Evolutionary conservation across 805 yeast species (phyloP).

Genomic region (Metschnikowia amazonensis): DNA sequence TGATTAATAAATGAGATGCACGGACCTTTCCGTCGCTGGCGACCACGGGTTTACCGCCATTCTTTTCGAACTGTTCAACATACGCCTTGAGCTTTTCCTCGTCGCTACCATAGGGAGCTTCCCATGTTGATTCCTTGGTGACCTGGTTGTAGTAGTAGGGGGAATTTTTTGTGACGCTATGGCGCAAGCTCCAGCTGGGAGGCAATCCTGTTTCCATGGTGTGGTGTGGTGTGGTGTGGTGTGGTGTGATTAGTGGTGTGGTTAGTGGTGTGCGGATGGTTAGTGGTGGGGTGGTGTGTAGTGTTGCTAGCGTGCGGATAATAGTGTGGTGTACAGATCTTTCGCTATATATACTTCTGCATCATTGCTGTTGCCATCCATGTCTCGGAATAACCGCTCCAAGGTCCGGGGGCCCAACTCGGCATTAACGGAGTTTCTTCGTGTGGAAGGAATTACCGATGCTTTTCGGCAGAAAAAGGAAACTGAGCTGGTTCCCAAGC

Average conservation of each 20-base stretch:
- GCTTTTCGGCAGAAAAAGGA: constrained; percentile 50
- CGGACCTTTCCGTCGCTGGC: constrained; percentile 56
- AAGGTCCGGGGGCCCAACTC: constrained; percentile 65
- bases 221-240: background rate
- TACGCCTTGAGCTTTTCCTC: constrained; percentile 53
- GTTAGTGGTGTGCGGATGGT: background rate
- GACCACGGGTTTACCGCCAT: constrained; percentile 30
- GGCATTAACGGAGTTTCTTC: constrained; percentile 82
- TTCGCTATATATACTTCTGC: background rate
- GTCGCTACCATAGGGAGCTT: constrained; percentile 83
- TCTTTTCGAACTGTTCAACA: constrained; percentile 38
- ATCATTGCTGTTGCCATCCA: background rate
- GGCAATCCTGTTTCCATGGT: constrained; percentile 72
- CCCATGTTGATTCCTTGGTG: constrained; percentile 81
- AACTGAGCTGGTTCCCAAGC: constrained; percentile 27
- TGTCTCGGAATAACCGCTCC: constrained; percentile 9
- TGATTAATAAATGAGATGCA: constrained; percentile 77
- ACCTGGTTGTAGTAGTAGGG: constrained; percentile 77
- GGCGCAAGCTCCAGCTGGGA: constrained; percentile 73
- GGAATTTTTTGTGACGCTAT: constrained; percentile 74
- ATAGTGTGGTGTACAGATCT: constrained; percentile 1
- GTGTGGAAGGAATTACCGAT: constrained; percentile 87
- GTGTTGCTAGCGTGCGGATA: no score
- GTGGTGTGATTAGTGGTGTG: background rate
- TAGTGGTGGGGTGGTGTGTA: background rate